Evolutionary conservation across 2,329 filamentous ascomycete species (phyloP).

Genomic region (Lachnellula occidentalis): DNA sequence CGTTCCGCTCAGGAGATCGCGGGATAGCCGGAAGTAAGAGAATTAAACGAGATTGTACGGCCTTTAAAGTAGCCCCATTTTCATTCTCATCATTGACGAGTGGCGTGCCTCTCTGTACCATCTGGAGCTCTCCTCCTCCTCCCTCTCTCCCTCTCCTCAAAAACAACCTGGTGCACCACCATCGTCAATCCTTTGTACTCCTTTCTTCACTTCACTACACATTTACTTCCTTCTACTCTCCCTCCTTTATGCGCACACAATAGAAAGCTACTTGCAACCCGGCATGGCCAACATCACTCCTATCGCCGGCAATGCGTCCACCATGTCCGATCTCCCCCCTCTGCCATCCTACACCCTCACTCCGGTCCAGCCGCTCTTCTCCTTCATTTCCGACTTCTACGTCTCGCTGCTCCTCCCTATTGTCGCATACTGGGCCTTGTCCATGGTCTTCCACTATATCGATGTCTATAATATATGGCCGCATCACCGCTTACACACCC

Average conservation of each 20-base stretch:
- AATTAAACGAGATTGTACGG: slow-evolving; percentile 24
- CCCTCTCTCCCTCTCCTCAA: background rate
- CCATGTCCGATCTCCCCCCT: slow-evolving; percentile 65
- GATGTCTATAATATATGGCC: slow-evolving; percentile 82
- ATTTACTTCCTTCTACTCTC: slow-evolving; percentile 7
- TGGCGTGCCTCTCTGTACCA: slow-evolving; percentile 8
- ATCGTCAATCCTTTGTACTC: no score
- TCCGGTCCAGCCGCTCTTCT: slow-evolving; percentile 64
- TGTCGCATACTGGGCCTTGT: slow-evolving; percentile 82
- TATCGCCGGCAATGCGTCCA: slow-evolving; percentile 24
- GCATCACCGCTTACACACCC: slow-evolving; percentile 90
- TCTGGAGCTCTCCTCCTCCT: slow-evolving; percentile 1
- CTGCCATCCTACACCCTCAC: slow-evolving; percentile 75
- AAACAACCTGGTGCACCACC: background rate
- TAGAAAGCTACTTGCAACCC: slow-evolving; percentile 17
- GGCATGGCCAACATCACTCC: slow-evolving; percentile 46
- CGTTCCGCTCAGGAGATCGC: slow-evolving; percentile 7
- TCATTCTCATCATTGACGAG: background rate
- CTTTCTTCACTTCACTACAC: background rate
- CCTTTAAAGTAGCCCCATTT: slow-evolving; percentile 1
- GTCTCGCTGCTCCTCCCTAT: slow-evolving; percentile 72
- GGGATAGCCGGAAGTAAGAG: slow-evolving; percentile 16
- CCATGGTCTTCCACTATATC: slow-evolving; percentile 74
- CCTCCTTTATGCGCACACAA: slow-evolving; percentile 30
- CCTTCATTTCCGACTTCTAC: slow-evolving; percentile 76